Percentiles rank a stretch among this genome's conserved stretches.
Evolutionary conservation across 257 asterid genomes (phyloP).

Genomic region (Plantago elongata): DNA sequence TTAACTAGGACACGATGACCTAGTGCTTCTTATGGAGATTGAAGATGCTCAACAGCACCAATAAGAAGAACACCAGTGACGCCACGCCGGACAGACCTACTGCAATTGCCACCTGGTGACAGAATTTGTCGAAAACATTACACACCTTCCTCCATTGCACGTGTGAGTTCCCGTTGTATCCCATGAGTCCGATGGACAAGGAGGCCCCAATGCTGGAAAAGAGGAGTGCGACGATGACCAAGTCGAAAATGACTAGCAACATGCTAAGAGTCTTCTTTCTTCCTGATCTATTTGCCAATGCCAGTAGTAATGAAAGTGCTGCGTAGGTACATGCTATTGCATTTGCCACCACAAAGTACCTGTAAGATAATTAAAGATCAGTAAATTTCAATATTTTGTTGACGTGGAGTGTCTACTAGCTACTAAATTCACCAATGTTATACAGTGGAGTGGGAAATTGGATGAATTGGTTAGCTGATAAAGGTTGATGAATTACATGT

Average conservation of each 20-base stretch:
- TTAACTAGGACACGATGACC: no score
- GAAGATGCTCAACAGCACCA: slow-evolving; percentile 34
- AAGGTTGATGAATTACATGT: no score
- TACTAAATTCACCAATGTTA: no score
- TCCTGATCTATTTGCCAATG: slow-evolving; percentile 22
- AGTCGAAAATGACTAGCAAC: slow-evolving; percentile 37
- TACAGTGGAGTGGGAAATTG: no score
- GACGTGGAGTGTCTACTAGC: not conserved
- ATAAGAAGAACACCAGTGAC: slow-evolving; percentile 31
- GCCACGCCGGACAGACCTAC: slow-evolving; percentile 39
- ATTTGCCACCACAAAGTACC: slow-evolving; percentile 58
- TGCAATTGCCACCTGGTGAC: slow-evolving; percentile 39
- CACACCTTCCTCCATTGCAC: slow-evolving; percentile 63
- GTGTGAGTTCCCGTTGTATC: slow-evolving; percentile 55
- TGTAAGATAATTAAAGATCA: slow-evolving; percentile 8
- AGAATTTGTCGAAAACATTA: slow-evolving; percentile 37
- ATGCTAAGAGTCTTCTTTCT: slow-evolving; percentile 14
- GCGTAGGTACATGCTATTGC: slow-evolving; percentile 46
- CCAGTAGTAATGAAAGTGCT: slow-evolving; percentile 32
- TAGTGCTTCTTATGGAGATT: slow-evolving; percentile 38
- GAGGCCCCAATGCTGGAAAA: slow-evolving; percentile 59
- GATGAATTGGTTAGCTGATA: no score
- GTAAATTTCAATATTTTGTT: not conserved
- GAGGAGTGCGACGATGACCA: slow-evolving; percentile 57
- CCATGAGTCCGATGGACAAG: slow-evolving; percentile 48